These are phyloP conservation scores for Leishmania amazonensis DNA, from an alignment of 208 protist genomes.

Conservation along the genomic window DNA sequence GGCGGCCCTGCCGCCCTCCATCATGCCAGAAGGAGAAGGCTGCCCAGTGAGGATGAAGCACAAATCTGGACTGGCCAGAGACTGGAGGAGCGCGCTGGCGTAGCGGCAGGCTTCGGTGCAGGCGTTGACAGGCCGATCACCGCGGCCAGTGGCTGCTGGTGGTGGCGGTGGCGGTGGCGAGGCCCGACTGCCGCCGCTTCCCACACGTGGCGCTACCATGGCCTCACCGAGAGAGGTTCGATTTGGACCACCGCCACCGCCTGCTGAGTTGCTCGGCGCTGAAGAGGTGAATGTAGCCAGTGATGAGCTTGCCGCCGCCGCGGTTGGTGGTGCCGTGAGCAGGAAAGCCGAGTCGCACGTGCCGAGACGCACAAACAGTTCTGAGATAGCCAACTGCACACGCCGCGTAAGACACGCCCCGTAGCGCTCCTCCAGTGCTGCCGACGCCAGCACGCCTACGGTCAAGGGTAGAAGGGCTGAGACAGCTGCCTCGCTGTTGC, in stretches of 20 bases:
- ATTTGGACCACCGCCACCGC: slow-evolving; percentile 4
- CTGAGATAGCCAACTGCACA: slow-evolving; percentile 59
- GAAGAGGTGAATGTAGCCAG: background rate
- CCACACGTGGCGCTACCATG: background rate
- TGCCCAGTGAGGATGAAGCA: slow-evolving; percentile 16
- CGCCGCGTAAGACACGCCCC: slow-evolving; percentile 54
- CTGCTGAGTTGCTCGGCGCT: background rate
- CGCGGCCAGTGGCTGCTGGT: background rate
- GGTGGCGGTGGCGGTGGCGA: background rate
- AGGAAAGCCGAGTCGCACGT: slow-evolving; percentile 46
- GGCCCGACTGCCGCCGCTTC: background rate
- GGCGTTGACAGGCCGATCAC: slow-evolving; percentile 39
- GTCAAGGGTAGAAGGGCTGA: slow-evolving; percentile 5
- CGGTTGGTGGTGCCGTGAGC: background rate
- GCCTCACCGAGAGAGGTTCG: background rate
- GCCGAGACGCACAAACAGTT: slow-evolving; percentile 59
- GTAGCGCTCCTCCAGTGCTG: slow-evolving; percentile 41
- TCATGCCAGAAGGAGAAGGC: background rate
- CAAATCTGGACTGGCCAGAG: slow-evolving; percentile 31
- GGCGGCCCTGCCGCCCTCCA: background rate
- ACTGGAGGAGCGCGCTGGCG: slow-evolving; percentile 53
- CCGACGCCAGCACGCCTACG: slow-evolving; percentile 36
- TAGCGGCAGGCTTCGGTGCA: slow-evolving; percentile 58
- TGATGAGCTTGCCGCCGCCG: slow-evolving; percentile 10
- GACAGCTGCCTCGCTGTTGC: background rate